Conservation (phyloP, 768 basidiomycete genomes). For the Leccinum subgranulosum region DNA sequence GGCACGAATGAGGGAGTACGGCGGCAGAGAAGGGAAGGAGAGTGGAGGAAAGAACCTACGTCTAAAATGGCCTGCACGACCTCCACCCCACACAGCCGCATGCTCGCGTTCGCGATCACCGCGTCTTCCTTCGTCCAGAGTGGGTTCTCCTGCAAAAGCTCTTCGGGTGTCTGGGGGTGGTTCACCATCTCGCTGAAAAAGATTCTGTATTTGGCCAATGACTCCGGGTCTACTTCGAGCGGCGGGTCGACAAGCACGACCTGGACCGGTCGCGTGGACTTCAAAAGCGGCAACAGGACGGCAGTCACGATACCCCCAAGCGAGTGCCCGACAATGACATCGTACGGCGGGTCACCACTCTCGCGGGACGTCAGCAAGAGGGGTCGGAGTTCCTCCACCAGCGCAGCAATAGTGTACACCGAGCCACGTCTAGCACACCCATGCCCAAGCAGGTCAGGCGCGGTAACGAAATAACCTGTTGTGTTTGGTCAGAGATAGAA, state of each 20-base stretch:
- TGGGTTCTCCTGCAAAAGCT: not conserved
- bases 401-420: constrained; percentile 13
- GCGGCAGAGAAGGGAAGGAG: not conserved
- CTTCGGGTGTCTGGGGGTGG: not conserved
- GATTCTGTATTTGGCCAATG: not conserved
- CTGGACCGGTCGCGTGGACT: not conserved
- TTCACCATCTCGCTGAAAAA: not conserved
- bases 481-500: not conserved
- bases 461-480: constrained; percentile 24
- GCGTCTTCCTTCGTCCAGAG: constrained; percentile 7
- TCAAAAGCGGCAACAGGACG: constrained; percentile 14
- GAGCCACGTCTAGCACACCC: constrained; percentile 5
- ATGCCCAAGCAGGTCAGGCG: constrained; percentile 26
- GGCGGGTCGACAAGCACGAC: constrained; percentile 23
- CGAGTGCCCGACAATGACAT: constrained; percentile 23
- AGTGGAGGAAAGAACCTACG: constrained; percentile 1
- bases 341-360: not conserved
- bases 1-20: not conserved
- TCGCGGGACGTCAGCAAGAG: not conserved
- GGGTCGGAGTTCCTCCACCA: constrained; percentile 12
- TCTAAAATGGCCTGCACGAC: constrained; percentile 9
- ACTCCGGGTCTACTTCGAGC: not conserved
- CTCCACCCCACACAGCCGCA: constrained; percentile 4
- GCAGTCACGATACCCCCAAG: constrained; percentile 16
- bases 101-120: not conserved